Base-by-base conservation (phyloP, 2,329 filamentous ascomycete genomes). In the Zymoseptoria tritici region DNA sequence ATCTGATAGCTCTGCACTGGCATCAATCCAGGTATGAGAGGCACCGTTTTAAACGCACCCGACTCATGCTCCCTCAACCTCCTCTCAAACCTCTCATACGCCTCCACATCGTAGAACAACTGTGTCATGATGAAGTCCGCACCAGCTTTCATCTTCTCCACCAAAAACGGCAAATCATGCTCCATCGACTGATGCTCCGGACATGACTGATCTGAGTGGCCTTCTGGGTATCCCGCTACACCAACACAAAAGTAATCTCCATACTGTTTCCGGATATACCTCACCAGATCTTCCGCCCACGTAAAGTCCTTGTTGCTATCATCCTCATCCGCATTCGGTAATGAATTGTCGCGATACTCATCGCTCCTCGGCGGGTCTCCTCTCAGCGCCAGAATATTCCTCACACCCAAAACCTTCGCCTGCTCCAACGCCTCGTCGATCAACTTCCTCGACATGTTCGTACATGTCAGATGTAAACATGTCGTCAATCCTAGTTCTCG, bases 111-210 rank as follows among this genome's bases (percentile, higher is more conserved):
- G 74, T 96, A 99, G 76, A 97, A 97, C 8, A 99, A 81, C 75
- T 99, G 94, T 0, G 94, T 97, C 90, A 99, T 96, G 75, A 99
- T 89, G 72, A 99, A 99, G 76, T 97, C 92, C 55, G 92, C 94
- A 1, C 94, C 94, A 3, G 94, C 94, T 67, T 87, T 81, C 0
- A 88, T 88, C 81, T 99, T 99, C 66, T 96, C 91, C 9, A 96
- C 84, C 57, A 99, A 80, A 70, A 89, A 96, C 0, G 92, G 90
- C 60, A 99, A 77, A 75, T 99, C 94, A 57, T 79, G 77, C 57
- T 74, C 72, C 0, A 83, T 79, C 66, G 82, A 81, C 71, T 88
- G 85, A 63, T 89, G 83, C 69, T 95, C 90, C 1, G 93, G 93
- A 74, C 95, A 88, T 62, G 87, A 90, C 74, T 96, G 91, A 71